Evolutionary conservation across 345 rosid species (phyloP).

Genomic region (Salix koriyanagi): DNA sequence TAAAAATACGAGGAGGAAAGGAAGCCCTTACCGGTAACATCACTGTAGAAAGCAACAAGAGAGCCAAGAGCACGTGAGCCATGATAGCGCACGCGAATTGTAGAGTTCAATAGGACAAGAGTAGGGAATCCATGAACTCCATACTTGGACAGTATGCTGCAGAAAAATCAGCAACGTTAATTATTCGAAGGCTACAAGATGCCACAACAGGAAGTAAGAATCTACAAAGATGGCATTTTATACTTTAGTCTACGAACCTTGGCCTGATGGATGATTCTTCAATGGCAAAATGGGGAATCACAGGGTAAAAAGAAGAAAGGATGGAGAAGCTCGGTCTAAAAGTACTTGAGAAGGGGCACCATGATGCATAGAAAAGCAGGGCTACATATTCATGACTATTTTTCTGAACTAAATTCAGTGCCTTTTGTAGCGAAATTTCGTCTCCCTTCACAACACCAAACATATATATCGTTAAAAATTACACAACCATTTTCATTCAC

Average conservation of each 20-base stretch:
- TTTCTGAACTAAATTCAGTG: slow-evolving; percentile 59
- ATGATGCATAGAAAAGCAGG: slow-evolving; percentile 83
- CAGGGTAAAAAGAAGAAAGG: slow-evolving; percentile 61
- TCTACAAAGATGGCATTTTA: not conserved
- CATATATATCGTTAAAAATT: slow-evolving; percentile 9
- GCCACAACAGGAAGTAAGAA: not conserved
- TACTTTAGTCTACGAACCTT: slow-evolving; percentile 45
- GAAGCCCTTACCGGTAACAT: slow-evolving; percentile 59
- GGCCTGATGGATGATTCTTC: slow-evolving; percentile 83
- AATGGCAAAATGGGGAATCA: slow-evolving; percentile 67
- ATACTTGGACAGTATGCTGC: slow-evolving; percentile 85
- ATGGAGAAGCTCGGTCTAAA: slow-evolving; percentile 65
- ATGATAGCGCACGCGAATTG: slow-evolving; percentile 57
- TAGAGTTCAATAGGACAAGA: slow-evolving; percentile 74
- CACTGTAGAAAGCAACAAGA: slow-evolving; percentile 64
- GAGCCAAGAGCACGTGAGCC: slow-evolving; percentile 71
- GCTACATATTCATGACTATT: slow-evolving; percentile 59
- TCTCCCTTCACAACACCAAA: slow-evolving; percentile 56
- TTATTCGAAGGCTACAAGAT: slow-evolving; percentile 3
- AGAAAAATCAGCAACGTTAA: slow-evolving; percentile 24
- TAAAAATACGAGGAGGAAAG: slow-evolving; percentile 1
- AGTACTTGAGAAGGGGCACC: slow-evolving; percentile 92
- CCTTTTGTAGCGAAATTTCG: slow-evolving; percentile 68
- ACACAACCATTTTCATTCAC: not conserved
- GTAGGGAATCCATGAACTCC: slow-evolving; percentile 96